Conservation (phyloP, 192 early-diverging fungal genomes). For the Entomortierella chlamydospora region DNA sequence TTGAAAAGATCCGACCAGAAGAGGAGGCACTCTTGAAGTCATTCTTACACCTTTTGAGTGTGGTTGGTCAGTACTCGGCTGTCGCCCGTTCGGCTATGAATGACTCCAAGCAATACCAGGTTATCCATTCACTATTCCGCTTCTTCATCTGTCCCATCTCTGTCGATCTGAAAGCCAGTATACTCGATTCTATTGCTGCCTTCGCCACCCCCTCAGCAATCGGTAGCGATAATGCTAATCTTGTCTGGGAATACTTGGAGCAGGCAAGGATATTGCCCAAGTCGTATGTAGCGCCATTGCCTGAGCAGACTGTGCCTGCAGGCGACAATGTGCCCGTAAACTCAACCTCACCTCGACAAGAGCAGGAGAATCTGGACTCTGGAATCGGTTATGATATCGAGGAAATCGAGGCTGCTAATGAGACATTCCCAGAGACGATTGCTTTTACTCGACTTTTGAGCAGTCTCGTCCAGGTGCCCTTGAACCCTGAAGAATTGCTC, state of each 20-base stretch:
- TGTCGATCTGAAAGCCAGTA: constrained; percentile 81
- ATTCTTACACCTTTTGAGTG: constrained; percentile 81
- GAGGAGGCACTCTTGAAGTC: constrained; percentile 80
- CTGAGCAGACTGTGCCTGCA: constrained; percentile 33
- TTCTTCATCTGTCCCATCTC: constrained; percentile 85
- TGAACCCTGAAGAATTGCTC: constrained; percentile 48
- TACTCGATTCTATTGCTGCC: constrained; percentile 83
- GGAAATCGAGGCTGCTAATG: constrained; percentile 79
- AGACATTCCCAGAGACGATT: constrained; percentile 89
- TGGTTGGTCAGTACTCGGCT: constrained; percentile 83
- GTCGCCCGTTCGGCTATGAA: constrained; percentile 75
- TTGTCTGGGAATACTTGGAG: constrained; percentile 88
- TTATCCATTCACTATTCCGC: constrained; percentile 78
- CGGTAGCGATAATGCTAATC: constrained; percentile 65
- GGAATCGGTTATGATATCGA: constrained; percentile 84
- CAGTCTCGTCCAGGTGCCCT: constrained; percentile 72
- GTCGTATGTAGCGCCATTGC: constrained; percentile 40
- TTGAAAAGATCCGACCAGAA: constrained; percentile 72
- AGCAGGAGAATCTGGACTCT: constrained; percentile 28
- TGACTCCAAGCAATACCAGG: constrained; percentile 74
- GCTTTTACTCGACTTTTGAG: constrained; percentile 84
- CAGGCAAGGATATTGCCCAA: constrained; percentile 54
- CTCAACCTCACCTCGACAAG: constrained; percentile 7
- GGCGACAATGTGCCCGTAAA: constrained; percentile 27
- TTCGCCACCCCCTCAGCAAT: constrained; percentile 75